Base-by-base conservation (phyloP, 2,329 filamentous ascomycete genomes). In the Diplocarpon mali region DNA sequence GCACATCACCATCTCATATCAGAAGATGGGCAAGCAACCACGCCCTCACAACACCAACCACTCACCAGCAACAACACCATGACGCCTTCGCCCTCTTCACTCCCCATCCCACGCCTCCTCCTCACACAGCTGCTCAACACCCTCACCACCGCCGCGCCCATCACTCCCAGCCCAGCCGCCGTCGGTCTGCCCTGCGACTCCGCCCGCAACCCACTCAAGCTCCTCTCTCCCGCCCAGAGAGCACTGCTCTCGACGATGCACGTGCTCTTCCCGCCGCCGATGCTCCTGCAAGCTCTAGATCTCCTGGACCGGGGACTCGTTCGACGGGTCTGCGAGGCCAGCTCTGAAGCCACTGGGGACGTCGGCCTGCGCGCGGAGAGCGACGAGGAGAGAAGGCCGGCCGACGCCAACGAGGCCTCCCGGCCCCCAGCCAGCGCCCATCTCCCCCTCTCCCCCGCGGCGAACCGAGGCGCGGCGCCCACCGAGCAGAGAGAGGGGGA, bases 261-360 rank as follows among this genome's bases (percentile, higher is more conserved):
- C 65, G 83, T 87, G 29, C 67, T 95, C 12, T 93, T 93, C 58
- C 88, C 88, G 0, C 76, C 78, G 2, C 51, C 57, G 1, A 75
- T 87, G 43, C 67, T 95, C 2, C 78, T 95, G 1, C 85, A 87
- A 2, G 87, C 90, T 0, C 71, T 98, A 2, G 89, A 96, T 62
- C 71, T 96, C 0, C 71, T 98, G 1, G 92, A 98, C 62, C 76
- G 86, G 20, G 67, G 73, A 2, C 73, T 92, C 0, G 76, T 95
- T 29, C 78, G 71, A 5, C 71, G 78, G 1, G 63, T 80, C 4
- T 13, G 41, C 28, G 5, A 20, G 14, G 2, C 31, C 35, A 61
- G 9, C 34, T 47, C 24, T 29, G 36, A 24, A 24, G 20, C 20
- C 7, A 24, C 20, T 3, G 4, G 7, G 7, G 20, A 24, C 20